Percentiles rank a stretch among this genome's conserved stretches.
Conservation (phyloP, 1,139 yeast genomes). For the Diutina sp. region DNA sequence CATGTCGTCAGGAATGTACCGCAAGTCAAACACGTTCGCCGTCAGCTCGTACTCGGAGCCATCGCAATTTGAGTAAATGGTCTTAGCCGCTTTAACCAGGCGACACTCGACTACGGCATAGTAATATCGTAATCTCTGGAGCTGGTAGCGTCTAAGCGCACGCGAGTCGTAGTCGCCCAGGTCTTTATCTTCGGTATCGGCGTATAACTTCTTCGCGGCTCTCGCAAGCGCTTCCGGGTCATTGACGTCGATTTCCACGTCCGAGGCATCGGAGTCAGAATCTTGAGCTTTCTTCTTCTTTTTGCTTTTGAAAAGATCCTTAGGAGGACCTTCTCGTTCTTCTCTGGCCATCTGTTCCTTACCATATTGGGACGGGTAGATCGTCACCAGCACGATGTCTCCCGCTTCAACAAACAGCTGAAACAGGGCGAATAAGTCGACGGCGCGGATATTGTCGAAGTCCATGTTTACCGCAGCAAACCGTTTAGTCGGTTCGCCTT, state of each 20-base stretch:
- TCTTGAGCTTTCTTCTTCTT: slow-evolving; percentile 13
- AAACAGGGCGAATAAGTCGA: slow-evolving; percentile 84
- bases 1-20: slow-evolving; percentile 90
- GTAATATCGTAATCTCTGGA: slow-evolving; percentile 78
- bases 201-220: slow-evolving; percentile 56
- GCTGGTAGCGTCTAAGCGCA: slow-evolving; percentile 61
- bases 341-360: slow-evolving; percentile 86
- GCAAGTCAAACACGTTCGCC: slow-evolving; percentile 83
- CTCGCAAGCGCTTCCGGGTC: slow-evolving; percentile 30
- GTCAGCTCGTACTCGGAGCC: slow-evolving; percentile 95
- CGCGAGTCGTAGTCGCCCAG: slow-evolving; percentile 63
- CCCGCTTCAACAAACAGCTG: slow-evolving; percentile 71
- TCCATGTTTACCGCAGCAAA: slow-evolving; percentile 94
- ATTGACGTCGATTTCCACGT: slow-evolving; percentile 32
- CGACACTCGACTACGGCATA: slow-evolving; percentile 91
- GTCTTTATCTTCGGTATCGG: slow-evolving; percentile 29
- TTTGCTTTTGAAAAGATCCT: slow-evolving; percentile 51
- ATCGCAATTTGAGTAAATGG: slow-evolving; percentile 77
- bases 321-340: slow-evolving; percentile 87
- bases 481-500: slow-evolving; percentile 71
- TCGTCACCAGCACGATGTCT: slow-evolving; percentile 49
- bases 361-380: slow-evolving; percentile 92
- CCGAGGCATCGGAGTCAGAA: slow-evolving; percentile 26
- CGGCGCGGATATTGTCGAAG: slow-evolving; percentile 88
- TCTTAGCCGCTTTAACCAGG: slow-evolving; percentile 54